phyloP scores from a whole-genome alignment of 331 rosid genomes.

The Phaseolus coccineus region DNA sequence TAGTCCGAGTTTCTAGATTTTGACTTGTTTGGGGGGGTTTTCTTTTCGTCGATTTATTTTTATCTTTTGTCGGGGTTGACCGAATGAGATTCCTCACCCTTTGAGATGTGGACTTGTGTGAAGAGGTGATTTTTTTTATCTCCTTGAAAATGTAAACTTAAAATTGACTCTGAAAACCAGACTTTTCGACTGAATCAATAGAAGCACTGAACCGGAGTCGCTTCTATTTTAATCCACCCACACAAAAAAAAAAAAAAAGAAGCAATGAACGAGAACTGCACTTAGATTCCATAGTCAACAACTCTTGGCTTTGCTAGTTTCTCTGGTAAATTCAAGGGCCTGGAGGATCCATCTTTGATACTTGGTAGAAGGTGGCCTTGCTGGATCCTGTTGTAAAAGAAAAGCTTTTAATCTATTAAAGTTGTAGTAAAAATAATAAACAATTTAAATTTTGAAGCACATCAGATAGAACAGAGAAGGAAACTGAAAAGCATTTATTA shows the following conservation, averaged over 20 bases:
- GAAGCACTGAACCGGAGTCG: neutral
- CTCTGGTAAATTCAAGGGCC: constrained; percentile 30
- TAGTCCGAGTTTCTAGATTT: constrained; percentile 18
- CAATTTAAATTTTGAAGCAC: constrained; percentile 15
- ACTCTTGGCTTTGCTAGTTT: constrained; percentile 28
- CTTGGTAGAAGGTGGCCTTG: neutral
- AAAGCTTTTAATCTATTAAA: constrained; percentile 13
- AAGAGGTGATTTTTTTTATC: neutral
- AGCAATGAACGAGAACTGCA: neutral
- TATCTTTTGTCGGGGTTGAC: constrained; percentile 20
- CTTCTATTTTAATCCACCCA: too few relatives aligned
- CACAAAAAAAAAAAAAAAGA: too few relatives aligned
- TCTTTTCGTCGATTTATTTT: neutral
- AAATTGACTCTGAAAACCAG: constrained; percentile 33
- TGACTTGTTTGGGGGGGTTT: neutral
- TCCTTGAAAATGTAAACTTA: neutral
- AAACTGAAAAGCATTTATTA: constrained; percentile 30
- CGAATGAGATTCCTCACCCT: neutral
- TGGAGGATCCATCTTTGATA: neutral
- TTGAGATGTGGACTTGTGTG: neutral
- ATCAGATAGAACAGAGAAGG: neutral
- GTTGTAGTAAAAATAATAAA: constrained; percentile 6
- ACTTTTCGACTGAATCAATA: constrained; percentile 15
- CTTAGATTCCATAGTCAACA: constrained; percentile 3
- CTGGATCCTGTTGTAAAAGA: constrained; percentile 32